Percentiles rank a stretch among this genome's conserved stretches.
Conservation (phyloP, 768 basidiomycete species). For the Heimioporus sp. region DNA sequence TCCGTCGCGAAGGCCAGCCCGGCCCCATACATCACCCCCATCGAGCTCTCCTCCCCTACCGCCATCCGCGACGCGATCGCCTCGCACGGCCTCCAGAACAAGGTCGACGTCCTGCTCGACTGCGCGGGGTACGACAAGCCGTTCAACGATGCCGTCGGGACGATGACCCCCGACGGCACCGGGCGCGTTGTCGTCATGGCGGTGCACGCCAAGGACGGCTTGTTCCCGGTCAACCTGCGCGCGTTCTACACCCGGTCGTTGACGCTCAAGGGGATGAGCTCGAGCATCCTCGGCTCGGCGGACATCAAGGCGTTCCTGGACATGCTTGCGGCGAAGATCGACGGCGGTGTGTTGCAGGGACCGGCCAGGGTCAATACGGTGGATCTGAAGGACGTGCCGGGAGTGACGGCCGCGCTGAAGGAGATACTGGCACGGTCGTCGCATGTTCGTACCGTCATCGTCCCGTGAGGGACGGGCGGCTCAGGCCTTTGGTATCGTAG, state of each 20-base stretch:
- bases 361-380: constrained; percentile 25
- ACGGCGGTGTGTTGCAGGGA: constrained; percentile 24
- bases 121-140: constrained; percentile 33
- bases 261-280: constrained; percentile 32
- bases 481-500: no score
- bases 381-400: constrained; percentile 16
- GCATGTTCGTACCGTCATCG: constrained; percentile 27
- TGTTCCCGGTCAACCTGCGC: constrained; percentile 31
- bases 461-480: constrained; percentile 12
- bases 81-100: constrained; percentile 24
- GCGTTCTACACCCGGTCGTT: constrained; percentile 30
- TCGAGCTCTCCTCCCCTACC: constrained; percentile 28
- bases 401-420: constrained; percentile 20
- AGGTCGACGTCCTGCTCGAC: constrained; percentile 33
- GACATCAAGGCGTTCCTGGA: constrained; percentile 31
- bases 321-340: constrained; percentile 29
- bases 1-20: constrained; percentile 24
- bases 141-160: constrained; percentile 33
- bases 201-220: constrained; percentile 30
- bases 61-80: constrained; percentile 32
- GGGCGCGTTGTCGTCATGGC: constrained; percentile 37
- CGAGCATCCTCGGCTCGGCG: constrained; percentile 18
- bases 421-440: constrained; percentile 28
- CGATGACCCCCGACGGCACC: constrained; percentile 31
- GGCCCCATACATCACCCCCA: constrained; percentile 31